Conservation (phyloP, 257 asterid species). For the Nicotiana paniculata region DNA sequence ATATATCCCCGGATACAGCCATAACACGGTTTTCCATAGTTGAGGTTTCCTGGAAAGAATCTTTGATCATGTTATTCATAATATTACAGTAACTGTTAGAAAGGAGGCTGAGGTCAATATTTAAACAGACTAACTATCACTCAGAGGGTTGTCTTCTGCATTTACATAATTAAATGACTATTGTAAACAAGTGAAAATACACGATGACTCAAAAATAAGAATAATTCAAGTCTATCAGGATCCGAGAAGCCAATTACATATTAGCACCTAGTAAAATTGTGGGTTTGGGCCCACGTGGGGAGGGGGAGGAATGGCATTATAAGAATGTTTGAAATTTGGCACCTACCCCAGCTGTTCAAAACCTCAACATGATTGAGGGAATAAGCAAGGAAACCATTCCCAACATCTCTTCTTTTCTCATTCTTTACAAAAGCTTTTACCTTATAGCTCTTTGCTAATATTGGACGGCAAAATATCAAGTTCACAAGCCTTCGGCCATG, state of each 20-base stretch:
- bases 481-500: too few species aligned
- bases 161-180: background rate
- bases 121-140: background rate
- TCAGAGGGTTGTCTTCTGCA: background rate
- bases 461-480: too few species aligned
- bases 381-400: too few species aligned
- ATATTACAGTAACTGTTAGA: background rate
- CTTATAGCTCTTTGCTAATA: too few species aligned
- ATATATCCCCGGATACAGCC: slow-evolving; percentile 96
- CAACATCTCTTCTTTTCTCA: too few species aligned
- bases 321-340: background rate
- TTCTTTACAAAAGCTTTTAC: too few species aligned
- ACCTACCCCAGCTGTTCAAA: background rate
- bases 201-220: background rate
- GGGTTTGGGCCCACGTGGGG: background rate
- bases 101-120: background rate
- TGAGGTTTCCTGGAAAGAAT: slow-evolving; percentile 46
- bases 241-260: background rate
- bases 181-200: background rate
- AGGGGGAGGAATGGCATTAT: background rate
- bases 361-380: too few species aligned
- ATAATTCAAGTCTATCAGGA: background rate
- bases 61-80: background rate
- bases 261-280: background rate
- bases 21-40: slow-evolving; percentile 62